phyloP scores from a whole-genome alignment of 2,329 filamentous ascomycete species.

The Cercospora sesami region DNA sequence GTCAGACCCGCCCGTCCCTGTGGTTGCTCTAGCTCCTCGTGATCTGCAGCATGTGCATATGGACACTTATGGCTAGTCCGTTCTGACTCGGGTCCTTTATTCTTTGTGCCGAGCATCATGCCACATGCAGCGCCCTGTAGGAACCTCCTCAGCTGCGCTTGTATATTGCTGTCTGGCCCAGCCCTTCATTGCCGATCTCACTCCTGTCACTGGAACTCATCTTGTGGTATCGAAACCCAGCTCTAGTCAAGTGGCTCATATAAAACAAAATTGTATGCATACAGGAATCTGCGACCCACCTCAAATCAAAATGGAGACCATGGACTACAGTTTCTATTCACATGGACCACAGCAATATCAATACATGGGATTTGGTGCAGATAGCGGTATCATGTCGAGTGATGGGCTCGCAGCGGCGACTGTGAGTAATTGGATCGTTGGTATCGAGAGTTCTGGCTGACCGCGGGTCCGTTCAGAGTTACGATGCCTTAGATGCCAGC shows the following conservation, averaged over 20 bases:
- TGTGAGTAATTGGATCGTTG: slow-evolving; percentile 27
- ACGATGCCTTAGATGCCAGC: slow-evolving; percentile 30
- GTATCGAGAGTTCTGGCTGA: background rate
- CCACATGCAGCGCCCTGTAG: background rate
- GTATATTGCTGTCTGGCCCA: slow-evolving; percentile 6
- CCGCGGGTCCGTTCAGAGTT: slow-evolving; percentile 26
- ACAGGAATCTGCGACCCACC: background rate
- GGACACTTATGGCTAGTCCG: slow-evolving; percentile 10
- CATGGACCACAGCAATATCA: slow-evolving; percentile 50
- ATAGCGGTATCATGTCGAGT: slow-evolving; percentile 43
- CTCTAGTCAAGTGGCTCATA: background rate
- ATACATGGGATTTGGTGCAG: slow-evolving; percentile 40
- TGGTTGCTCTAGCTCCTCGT: slow-evolving; percentile 17
- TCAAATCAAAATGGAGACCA: slow-evolving; percentile 38
- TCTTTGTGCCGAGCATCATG: slow-evolving; percentile 22
- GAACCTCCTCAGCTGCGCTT: slow-evolving; percentile 15
- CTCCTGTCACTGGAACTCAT: background rate
- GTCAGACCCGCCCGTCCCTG: slow-evolving; percentile 21
- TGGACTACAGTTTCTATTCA: slow-evolving; percentile 60
- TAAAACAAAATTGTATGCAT: background rate
- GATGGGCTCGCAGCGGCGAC: slow-evolving; percentile 42
- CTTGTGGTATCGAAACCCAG: background rate
- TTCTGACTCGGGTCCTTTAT: slow-evolving; percentile 18
- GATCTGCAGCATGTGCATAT: slow-evolving; percentile 23
- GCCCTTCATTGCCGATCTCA: background rate